Evolutionary conservation across 2,329 filamentous ascomycete genomes (phyloP), one percentile per base, ranked within the genome.

Genomic region (Fusarium haematococcum): DNA sequence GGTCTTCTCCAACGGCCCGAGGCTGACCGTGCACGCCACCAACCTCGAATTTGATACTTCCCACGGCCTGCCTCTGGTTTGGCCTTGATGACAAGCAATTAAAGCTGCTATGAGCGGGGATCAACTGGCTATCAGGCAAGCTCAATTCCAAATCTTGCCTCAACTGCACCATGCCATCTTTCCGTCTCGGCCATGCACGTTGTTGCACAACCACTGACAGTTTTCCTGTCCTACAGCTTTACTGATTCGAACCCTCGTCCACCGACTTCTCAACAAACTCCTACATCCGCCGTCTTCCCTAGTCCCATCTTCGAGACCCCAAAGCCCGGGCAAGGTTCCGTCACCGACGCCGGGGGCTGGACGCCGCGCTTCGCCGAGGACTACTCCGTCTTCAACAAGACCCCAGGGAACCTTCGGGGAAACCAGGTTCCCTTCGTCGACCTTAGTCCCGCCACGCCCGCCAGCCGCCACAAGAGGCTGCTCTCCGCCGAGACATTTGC

Each of bases 341-440:
- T 87, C 74, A 82, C 88, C 81, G 86, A 88, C 70, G 80, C 86
- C 62, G 84, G 85, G 74, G 85, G 86, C 75, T 90, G 88, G 87
- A 91, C 90, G 52, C 90, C 90, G 80, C 86, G 86, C 67, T 92
- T 91, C 83, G 89, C 90, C 73, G 89, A 91, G 79, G 90, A 91
- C 74, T 91, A 90, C 78, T 91, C 90, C 71, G 89, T 91, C 78
- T 91, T 92, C 84, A 90, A 91, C 82, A 84, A 87, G n/a, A 91
- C 90, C 10, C 90, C 90, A 18, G 90, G 88, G 57, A 89, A 90
- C 78, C 83, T 91, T 64, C 85, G 84, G 76, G 86, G 84, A 63
- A 80, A 83, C 50, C 83, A 85, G 66, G 84, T 80, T 67, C 80
- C 82, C 16, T 89, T 88, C 78, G 77, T 82, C 73, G 87, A 88